Conservation (phyloP, 2,329 filamentous ascomycete species). For the Ophiostoma piceae region DNA sequence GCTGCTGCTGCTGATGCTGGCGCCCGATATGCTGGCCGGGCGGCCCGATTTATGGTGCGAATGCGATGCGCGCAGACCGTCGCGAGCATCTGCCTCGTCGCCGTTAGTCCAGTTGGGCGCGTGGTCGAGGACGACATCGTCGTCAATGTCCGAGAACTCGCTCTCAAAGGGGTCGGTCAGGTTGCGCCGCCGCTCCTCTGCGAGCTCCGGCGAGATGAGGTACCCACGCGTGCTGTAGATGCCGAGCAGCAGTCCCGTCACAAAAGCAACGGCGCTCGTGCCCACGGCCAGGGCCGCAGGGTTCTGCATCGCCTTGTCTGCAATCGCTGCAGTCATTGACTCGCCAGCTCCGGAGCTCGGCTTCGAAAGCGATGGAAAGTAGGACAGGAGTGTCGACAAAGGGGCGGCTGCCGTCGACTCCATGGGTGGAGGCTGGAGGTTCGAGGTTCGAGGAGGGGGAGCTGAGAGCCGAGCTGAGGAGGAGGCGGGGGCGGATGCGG, state of each 20-base stretch:
- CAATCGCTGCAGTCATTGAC: constrained; percentile 2
- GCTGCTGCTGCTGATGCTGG: constrained; percentile 32
- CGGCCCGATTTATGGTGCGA: constrained; percentile 10
- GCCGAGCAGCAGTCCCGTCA: constrained; percentile 76
- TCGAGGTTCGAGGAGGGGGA: neutral
- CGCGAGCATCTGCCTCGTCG: constrained; percentile 52
- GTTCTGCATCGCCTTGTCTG: constrained; percentile 19
- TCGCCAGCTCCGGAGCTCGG: neutral
- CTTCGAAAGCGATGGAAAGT: constrained; percentile 11
- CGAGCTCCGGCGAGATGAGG: constrained; percentile 52
- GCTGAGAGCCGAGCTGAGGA: neutral
- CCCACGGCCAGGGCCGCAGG: constrained; percentile 53
- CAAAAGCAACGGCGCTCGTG: constrained; percentile 66
- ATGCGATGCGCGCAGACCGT: constrained; percentile 45
- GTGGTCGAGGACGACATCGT: constrained; percentile 57
- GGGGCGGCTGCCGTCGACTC: neutral
- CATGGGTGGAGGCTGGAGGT: constrained; percentile 2
- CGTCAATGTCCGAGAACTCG: constrained; percentile 63
- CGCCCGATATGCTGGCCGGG: constrained; percentile 16
- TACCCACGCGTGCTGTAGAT: constrained; percentile 63
- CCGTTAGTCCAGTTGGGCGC: constrained; percentile 63
- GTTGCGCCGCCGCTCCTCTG: constrained; percentile 52
- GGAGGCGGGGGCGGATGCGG: neutral
- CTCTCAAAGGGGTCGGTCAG: constrained; percentile 59
- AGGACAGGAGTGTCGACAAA: constrained; percentile 7